These are phyloP conservation scores for Lodderomyces elongisporus DNA, from an alignment of 1,139 yeast genomes.

Conservation along the genomic window DNA sequence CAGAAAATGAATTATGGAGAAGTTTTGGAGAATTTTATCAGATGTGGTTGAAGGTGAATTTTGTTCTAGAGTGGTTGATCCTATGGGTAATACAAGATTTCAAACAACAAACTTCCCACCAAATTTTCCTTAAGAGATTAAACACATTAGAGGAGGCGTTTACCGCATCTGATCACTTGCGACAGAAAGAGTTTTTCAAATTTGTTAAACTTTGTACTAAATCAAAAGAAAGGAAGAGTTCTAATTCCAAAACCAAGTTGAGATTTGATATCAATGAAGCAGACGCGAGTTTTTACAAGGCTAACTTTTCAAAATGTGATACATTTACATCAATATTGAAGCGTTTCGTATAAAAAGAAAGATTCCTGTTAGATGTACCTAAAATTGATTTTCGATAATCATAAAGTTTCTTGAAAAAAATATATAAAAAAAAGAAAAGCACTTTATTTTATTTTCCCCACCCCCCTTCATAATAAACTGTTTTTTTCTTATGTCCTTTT, in stretches of 20 bases:
- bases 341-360: not conserved
- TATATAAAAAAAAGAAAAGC: not conserved
- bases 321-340: conserved; percentile 6
- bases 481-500: no score
- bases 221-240: not conserved
- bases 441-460: not conserved
- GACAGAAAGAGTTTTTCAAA: conserved; percentile 5
- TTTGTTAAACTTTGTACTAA: conserved; percentile 4
- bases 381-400: not conserved
- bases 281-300: conserved; percentile 1
- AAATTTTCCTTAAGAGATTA: no score
- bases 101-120: no score
- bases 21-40: conserved; percentile 17
- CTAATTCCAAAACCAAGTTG: conserved; percentile 4
- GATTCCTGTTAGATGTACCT: not conserved
- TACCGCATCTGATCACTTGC: conserved; percentile 8
- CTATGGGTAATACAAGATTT: conserved; percentile 3
- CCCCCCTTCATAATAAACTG: no score
- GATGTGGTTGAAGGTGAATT: conserved; percentile 21
- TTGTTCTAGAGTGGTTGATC: conserved; percentile 20
- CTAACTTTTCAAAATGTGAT: conserved; percentile 7
- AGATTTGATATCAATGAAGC: conserved; percentile 4
- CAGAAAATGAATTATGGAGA: conserved; percentile 20
- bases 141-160: no score
- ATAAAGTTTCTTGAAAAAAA: no score